Base-by-base conservation (phyloP, 106 monocot species). In the Iris macrosiphon region DNA sequence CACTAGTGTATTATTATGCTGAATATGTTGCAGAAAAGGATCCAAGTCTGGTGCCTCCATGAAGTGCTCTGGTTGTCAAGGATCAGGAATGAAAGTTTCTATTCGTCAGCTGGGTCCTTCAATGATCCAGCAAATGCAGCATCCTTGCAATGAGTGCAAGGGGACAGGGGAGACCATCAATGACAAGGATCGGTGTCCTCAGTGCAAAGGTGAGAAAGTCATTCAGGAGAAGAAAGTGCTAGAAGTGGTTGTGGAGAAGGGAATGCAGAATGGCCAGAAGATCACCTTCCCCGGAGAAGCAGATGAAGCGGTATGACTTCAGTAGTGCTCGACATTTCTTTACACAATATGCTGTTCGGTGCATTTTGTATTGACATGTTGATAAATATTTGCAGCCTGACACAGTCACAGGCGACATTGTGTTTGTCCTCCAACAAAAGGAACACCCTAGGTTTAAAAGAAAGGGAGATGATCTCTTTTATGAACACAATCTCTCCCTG, bases 101-200 rank as follows among this genome's bases (percentile, higher is more conserved):
- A 84, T 88, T 19, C 80, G 93, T 7, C 93, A 94, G 21, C 44
- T 94, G 59, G 93, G 93, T 12, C 88, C 88, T 38, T 65, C 66
- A 0, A 93, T 93, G 93, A 93, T 93, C 54, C 93, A 93, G 47
- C 93, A 88, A 40, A 88, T 93, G 93, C 93, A 93, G 65, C 93
- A 93, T 34, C 80, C 93, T 10, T 93, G 93, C 78, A 84, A 78
- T 24, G 93, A 88, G 35, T 93, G 93, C 56, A 87, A 84, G 58
- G 93, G 93, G 0, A 88, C 93, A 0, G 93, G 93, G 3, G 88
- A 88, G 60, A 73, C 74, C 54, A 94, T 94, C 38, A 84, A 59
- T 18, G 93, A 94, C 25, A 85, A 76, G 70, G 93, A 94, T 30
- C 60, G 88, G 8, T 94, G 93, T 45, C 73, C 73, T 0, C 72